Base-by-base conservation (phyloP, 2,329 filamentous ascomycete species). In the Pyricularia pennisetigena region DNA sequence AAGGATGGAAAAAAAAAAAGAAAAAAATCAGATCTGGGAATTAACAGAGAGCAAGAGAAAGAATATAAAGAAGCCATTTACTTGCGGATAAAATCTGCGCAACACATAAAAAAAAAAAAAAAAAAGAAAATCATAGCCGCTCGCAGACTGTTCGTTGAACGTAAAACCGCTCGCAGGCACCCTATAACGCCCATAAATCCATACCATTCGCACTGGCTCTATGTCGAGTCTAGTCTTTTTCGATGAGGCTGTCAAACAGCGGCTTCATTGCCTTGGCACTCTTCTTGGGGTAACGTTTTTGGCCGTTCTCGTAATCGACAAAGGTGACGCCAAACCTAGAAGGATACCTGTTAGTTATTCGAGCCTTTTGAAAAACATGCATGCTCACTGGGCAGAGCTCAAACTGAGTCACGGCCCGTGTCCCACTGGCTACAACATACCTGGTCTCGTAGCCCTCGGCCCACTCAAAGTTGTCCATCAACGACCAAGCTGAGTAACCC, bases 401-500 rank as follows among this genome's bases (percentile, higher is more conserved):
- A 5, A n/a, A 29, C n/a, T 1, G 26, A 28, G 8, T 12, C 24
- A 24, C 12, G 20, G 41, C 65, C 41, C 41, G 6, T n/a, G 41
- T 16, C 16, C 41, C 4, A n/a, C 16, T n/a, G 16, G 20, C 41
- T 49, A 6, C 6, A n/a, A 67, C 65, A 14, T 35, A 67, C 65
- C 92, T 85, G 62, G 92, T 95, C 80, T 92, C 89, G 75, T 94
- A 97, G 12, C 92, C 92, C 77, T 96, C 92, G n/a, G 92, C 91
- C 91, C 91, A 94, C 79, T 94, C 92, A 74, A 94, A 94, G 81
- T 94, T 94, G 79, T 96, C 93, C 85, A 97, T 86, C 71, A 97
- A 83, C 76, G 89, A 93, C 92, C 93, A 97, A 20, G 90, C 92
- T 82, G 94, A 87, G 79, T 95, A 96, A 4, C 88, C 92, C 72